A percentile compares a stretch with the other conserved stretches of the same genome.
Evolutionary conservation across 1,139 yeast species (phyloP).

Genomic region (Arxiozyma bovina): DNA sequence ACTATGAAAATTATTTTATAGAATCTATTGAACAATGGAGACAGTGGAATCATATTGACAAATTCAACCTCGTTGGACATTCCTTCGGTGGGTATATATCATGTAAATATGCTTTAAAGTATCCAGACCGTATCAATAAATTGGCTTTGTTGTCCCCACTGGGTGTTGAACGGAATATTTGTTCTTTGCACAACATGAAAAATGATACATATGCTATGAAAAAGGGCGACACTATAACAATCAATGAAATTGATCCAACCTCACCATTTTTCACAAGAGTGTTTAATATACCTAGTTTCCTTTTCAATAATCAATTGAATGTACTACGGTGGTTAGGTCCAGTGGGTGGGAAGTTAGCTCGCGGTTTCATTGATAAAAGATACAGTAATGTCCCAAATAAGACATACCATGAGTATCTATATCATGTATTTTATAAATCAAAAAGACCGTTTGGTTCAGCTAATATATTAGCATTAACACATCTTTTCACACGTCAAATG

Average conservation of each 20-base stretch:
- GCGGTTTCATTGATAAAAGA: conserved; percentile 46
- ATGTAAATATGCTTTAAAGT: conserved; percentile 64
- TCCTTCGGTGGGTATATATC: conserved; percentile 89
- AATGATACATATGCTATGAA: conserved; percentile 13
- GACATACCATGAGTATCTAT: conserved; percentile 20
- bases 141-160: conserved; percentile 80
- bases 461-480: conserved; percentile 46
- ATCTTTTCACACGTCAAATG: conserved; percentile 34
- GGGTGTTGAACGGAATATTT: conserved; percentile 71
- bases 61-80: conserved; percentile 75
- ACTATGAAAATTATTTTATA: conserved; percentile 66
- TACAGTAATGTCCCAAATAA: conserved; percentile 40
- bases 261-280: conserved; percentile 20
- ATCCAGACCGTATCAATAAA: conserved; percentile 57
- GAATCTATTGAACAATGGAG: conserved; percentile 88
- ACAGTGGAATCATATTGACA: conserved; percentile 41
- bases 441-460: conserved; percentile 18
- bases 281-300: conserved; percentile 23
- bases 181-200: conserved; percentile 42
- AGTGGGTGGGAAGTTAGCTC: conserved; percentile 48
- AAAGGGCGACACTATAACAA: conserved; percentile 10
- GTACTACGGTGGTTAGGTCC: conserved; percentile 49
- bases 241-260: conserved; percentile 20
- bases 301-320: conserved; percentile 34
- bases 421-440: conserved; percentile 19